Base-by-base conservation (phyloP, 1,284 basidiomycete genomes). In the Wolfiporia cocos region DNA sequence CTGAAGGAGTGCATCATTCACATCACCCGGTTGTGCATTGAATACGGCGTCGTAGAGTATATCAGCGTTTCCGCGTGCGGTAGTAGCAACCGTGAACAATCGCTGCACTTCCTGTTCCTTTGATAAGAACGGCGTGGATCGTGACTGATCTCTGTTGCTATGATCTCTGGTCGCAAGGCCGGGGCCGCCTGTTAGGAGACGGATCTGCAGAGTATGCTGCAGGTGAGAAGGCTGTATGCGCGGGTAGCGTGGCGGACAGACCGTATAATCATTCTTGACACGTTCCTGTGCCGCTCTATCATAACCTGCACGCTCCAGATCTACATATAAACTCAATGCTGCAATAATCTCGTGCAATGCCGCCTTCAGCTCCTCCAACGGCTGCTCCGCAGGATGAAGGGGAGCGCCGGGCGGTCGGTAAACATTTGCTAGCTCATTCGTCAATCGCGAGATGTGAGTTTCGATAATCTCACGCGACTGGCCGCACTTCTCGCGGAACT, bases 381-480 rank as follows among this genome's bases (percentile, higher is more conserved):
- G 67, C 51, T 83, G 79, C 54, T 82, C 76, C 5, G 59, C 77
- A 82, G 26, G 55, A 46, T 15, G 34, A 30, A 7, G 36, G 23
- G 22, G 37, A 24, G 11, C 15, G 21, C 19, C 24, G 37, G 28
- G 45, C 42, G 49, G 45, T 48, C 48, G 44, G 58, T 47, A 34
- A 59, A 28, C 59, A 79, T 28, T 70, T 74, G 50, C 84, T 84
- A 86, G 83, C 15, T 76, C 71, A 3, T 83, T 76, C 11, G 76
- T 73, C 3, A 87, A 86, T 87, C 88, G 89, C 20, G 80, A 71
- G 43, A 88, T 85, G 57, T 87, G 82, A 5, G 81, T 75, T 48
- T 67, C 75, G 29, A 88, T 77, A 14, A 86, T 66, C 37, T 86
- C 84, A 56, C 83, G 82, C 3, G 84, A 86, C 10, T 69, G 65